Evolutionary conservation across 768 basidiomycete species (phyloP).

Genomic region (Psilocybe sp.): DNA sequence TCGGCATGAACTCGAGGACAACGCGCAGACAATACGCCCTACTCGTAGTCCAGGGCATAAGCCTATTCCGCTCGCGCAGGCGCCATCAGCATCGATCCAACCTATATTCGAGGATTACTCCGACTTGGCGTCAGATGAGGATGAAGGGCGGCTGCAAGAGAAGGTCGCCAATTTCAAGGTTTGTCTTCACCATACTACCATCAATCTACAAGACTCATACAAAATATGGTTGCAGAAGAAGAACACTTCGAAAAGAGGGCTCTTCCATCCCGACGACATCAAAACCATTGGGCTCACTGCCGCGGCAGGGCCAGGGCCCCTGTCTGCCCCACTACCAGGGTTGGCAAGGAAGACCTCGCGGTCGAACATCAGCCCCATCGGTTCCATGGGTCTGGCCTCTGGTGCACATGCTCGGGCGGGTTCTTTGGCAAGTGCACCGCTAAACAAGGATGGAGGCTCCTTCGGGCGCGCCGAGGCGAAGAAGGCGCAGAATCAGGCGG

Average conservation of each 20-base stretch:
- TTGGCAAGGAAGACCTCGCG: slow-evolving; percentile 53
- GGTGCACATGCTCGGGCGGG: slow-evolving; percentile 57
- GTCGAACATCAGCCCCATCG: slow-evolving; percentile 35
- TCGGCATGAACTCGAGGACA: slow-evolving; percentile 59
- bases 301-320: slow-evolving; percentile 49
- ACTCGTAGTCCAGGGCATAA: slow-evolving; percentile 63
- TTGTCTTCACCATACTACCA: slow-evolving; percentile 8
- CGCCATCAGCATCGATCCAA: slow-evolving; percentile 58
- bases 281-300: slow-evolving; percentile 63
- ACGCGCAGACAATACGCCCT: slow-evolving; percentile 78
- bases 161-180: slow-evolving; percentile 88
- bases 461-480: slow-evolving; percentile 66
- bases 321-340: slow-evolving; percentile 65
- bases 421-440: slow-evolving; percentile 42
- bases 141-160: slow-evolving; percentile 61
- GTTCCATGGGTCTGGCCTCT: slow-evolving; percentile 25
- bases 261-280: slow-evolving; percentile 90
- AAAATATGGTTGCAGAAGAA: slow-evolving; percentile 45
- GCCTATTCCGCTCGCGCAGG: slow-evolving; percentile 52
- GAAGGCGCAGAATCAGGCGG: slow-evolving; percentile 50
- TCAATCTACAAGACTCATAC: background rate
- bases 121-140: slow-evolving; percentile 79
- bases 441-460: slow-evolving; percentile 47
- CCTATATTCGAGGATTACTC: slow-evolving; percentile 91
- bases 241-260: slow-evolving; percentile 66